These are phyloP conservation scores for Clonostachys byssicola DNA, from an alignment of 2,329 filamentous ascomycete genomes.

Conservation along the genomic window DNA sequence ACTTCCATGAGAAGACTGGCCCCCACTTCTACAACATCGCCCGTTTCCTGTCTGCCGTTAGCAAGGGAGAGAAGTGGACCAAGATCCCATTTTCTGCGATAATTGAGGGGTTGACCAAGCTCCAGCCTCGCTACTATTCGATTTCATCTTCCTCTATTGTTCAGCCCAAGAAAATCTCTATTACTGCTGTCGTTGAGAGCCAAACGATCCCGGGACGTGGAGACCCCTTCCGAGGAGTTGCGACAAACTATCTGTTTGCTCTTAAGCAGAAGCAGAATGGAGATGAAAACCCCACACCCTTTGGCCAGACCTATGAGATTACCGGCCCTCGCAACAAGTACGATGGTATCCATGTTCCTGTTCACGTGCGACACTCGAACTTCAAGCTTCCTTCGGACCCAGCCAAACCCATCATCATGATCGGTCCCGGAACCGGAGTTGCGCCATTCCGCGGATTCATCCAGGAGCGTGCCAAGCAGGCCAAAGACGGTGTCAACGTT, in stretches of 20 bases:
- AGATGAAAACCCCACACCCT: conserved; percentile 74
- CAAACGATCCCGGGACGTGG: conserved; percentile 72
- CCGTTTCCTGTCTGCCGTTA: conserved; percentile 71
- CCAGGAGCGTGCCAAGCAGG: conserved; percentile 85
- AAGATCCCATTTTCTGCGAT: conserved; percentile 90
- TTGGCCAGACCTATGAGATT: conserved; percentile 83
- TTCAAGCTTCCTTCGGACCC: conserved; percentile 98
- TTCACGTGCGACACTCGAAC: conserved; percentile 96
- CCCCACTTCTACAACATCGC: conserved; percentile 85
- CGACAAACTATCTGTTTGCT: conserved; percentile 93
- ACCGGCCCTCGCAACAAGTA: conserved; percentile 94
- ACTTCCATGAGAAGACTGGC: conserved; percentile 84
- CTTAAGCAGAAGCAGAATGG: conserved; percentile 96
- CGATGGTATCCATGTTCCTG: conserved; percentile 88
- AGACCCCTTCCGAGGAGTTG: conserved; percentile 84
- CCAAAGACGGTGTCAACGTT: conserved; percentile 73
- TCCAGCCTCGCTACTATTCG: conserved; percentile 98
- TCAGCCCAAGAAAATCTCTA: conserved; percentile 90
- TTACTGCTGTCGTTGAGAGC: conserved; percentile 92
- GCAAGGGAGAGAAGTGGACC: conserved; percentile 72
- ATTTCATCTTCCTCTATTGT: conserved; percentile 96
- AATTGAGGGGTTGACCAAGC: conserved; percentile 89
- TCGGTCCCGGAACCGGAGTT: conserved; percentile 93
- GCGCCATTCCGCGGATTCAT: conserved; percentile 95
- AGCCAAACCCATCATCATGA: conserved; percentile 89